Base-by-base conservation (phyloP, 352 stramenopile species). In the Halophytophthora polymorphica region DNA sequence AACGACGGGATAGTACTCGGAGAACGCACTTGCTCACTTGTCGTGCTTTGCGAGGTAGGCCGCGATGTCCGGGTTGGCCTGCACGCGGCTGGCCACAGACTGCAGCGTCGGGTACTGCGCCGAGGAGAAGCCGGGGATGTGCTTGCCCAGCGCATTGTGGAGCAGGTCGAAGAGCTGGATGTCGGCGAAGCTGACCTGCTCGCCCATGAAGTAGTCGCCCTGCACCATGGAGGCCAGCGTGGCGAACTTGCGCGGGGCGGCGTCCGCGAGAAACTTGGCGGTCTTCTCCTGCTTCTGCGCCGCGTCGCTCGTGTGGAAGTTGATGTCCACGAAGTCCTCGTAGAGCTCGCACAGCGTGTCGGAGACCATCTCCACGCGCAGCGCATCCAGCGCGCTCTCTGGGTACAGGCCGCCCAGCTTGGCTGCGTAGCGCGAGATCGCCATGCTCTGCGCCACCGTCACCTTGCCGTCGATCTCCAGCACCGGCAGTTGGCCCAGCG, bases 121-220 rank as follows among this genome's bases (percentile, higher is more conserved):
- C 6, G 61, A 14, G 8, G 57, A 46, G 41, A 74, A 70, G 6
- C 50, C 53, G 5, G 43, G 38, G 22, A 57, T 67, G 15, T 50
- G 56, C 40, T 57, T 44, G 18, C 44, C 36, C n/a, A 86, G 29
- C 13, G 44, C 45, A 50, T 79, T 80, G 23, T 64, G 36, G 18
- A 77, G 36, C 33, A 70, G 28, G 56, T 83, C 61, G 43, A 83
- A 82, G 17, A 83, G 22, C 31, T 69, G 52, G 2, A 87, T 47
- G 22, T 85, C 76, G 0, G 59, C 73, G 19, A 65, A 53, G 12
- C 59, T 69, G 10, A 53, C 21, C 37, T 72, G 67, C 33, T 57
- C 56, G 38, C 67, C 69, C 28, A 71, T 35, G 21, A 86, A 69
- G 53, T 62, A 86, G 40, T 63, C 41, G 19, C 68, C 73, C 19